A percentile compares a stretch with the other conserved stretches of the same genome.
These are phyloP conservation scores for Mortierella sp. DNA, from an alignment of 371 early-diverging fungal genomes.

Conservation along the genomic window DNA sequence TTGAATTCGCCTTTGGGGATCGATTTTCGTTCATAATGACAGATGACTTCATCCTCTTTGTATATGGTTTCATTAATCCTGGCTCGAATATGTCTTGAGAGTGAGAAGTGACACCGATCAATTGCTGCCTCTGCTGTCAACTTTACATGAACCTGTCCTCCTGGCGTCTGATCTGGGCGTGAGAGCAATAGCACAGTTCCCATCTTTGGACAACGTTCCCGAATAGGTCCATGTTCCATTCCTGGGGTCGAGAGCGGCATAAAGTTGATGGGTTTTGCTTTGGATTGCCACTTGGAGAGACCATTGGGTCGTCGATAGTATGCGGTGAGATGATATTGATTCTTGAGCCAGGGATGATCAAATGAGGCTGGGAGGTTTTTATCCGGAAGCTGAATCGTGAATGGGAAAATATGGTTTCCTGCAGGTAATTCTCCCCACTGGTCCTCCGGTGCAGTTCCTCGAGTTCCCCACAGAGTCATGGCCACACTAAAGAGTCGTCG, in stretches of 20 bases:
- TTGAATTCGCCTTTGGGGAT: constrained; percentile 53
- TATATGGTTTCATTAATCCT: constrained; percentile 52
- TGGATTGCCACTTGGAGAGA: constrained; percentile 56
- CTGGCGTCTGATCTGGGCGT: constrained; percentile 49
- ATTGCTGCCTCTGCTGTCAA: constrained; percentile 53
- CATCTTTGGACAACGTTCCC: constrained; percentile 53
- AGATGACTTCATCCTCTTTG: constrained; percentile 54
- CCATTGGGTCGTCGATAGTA: constrained; percentile 55
- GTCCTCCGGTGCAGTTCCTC: constrained; percentile 46
- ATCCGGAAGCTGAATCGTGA: constrained; percentile 53
- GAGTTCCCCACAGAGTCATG: constrained; percentile 53
- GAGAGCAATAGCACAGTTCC: constrained; percentile 50
- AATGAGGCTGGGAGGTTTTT: constrained; percentile 56
- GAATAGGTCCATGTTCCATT: constrained; percentile 52
- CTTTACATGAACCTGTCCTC: constrained; percentile 50
- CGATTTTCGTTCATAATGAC: constrained; percentile 51
- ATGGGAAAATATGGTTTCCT: constrained; percentile 56
- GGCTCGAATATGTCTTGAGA: constrained; percentile 54
- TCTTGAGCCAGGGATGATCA: constrained; percentile 58
- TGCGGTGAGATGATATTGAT: constrained; percentile 53
- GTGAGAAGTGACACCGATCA: constrained; percentile 53
- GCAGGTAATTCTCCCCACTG: constrained; percentile 50
- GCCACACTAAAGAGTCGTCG: constrained; percentile 55
- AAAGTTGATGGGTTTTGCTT: constrained; percentile 54
- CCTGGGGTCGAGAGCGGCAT: constrained; percentile 55